phyloP scores from a whole-genome alignment of 2,329 filamentous ascomycete genomes.

The Beauveria brongniartii region DNA sequence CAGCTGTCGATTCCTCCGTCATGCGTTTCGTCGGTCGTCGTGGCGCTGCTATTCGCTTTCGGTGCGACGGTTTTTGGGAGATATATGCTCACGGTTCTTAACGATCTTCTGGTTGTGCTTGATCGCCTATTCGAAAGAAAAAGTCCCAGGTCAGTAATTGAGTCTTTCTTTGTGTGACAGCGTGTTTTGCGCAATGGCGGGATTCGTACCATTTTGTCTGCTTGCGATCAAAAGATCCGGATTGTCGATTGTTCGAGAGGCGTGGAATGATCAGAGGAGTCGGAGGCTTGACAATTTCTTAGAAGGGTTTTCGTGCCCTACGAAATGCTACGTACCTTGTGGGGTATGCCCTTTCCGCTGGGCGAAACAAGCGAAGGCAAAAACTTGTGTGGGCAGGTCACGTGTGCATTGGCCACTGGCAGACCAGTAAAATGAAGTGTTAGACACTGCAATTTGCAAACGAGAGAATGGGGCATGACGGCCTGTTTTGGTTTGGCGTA shows the following conservation, averaged over 20 bases:
- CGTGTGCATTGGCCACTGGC: slow-evolving; percentile 9
- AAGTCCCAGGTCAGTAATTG: slow-evolving; percentile 26
- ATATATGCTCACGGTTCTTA: slow-evolving; percentile 71
- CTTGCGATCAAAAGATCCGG: slow-evolving; percentile 42
- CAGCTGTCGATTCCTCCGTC: slow-evolving; percentile 16
- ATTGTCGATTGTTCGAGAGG: slow-evolving; percentile 33
- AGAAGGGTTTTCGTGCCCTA: slow-evolving; percentile 37
- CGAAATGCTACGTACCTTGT: slow-evolving; percentile 25
- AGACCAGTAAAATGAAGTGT: not conserved
- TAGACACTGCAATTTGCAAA: not conserved
- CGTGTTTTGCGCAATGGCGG: slow-evolving; percentile 1
- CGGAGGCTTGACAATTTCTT: slow-evolving; percentile 33
- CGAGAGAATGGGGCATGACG: not conserved
- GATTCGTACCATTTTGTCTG: slow-evolving; percentile 25
- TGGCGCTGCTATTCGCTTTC: slow-evolving; percentile 16
- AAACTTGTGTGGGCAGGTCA: slow-evolving; percentile 17
- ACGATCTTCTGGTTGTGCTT: slow-evolving; percentile 99
- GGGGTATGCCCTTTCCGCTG: slow-evolving; percentile 18
- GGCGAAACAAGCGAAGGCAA: slow-evolving; percentile 13
- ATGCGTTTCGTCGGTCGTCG: slow-evolving; percentile 11
- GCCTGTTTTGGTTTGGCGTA: slow-evolving; percentile 4
- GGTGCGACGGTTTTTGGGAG: slow-evolving; percentile 20
- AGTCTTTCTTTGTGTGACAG: slow-evolving; percentile 13
- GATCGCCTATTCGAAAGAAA: slow-evolving; percentile 62
- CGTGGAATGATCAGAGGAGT: slow-evolving; percentile 30